phyloP scores from a whole-genome alignment of 176 grass and related monocot species.

The Musa beccarii region DNA sequence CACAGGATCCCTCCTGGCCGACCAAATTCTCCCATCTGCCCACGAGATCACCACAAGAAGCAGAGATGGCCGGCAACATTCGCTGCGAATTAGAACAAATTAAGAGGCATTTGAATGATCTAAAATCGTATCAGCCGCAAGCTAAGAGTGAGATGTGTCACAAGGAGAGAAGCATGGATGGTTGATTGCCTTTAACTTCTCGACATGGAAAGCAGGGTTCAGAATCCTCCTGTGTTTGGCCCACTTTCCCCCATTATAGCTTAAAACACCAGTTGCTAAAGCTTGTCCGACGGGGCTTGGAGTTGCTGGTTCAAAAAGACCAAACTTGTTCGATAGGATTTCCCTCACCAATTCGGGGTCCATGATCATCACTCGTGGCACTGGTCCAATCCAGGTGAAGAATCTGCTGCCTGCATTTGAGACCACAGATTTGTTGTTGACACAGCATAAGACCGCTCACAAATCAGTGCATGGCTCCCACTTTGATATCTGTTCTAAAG shows the following conservation, averaged over 20 bases:
- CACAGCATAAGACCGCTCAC: too few relatives aligned
- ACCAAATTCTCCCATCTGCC: not conserved
- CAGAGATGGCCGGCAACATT: conserved; percentile 6
- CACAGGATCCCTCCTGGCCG: not conserved
- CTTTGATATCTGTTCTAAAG: too few relatives aligned
- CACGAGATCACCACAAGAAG: conserved; percentile 12
- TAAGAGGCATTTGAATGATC: too few relatives aligned
- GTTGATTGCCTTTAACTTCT: conserved; percentile 1
- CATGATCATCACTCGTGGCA: conserved; percentile 24
- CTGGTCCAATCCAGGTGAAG: conserved; percentile 41
- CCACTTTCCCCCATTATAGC: conserved; percentile 4
- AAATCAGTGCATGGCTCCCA: too few relatives aligned
- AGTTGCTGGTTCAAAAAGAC: conserved; percentile 18
- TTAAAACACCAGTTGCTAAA: not conserved
- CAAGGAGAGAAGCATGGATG: not conserved
- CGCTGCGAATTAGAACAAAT: not conserved
- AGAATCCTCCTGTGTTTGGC: conserved; percentile 14
- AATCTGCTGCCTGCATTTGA: conserved; percentile 27
- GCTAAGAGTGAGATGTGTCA: too few relatives aligned
- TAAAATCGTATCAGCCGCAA: too few relatives aligned
- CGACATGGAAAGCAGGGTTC: not conserved
- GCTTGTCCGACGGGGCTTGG: not conserved
- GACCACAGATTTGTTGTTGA: too few relatives aligned
- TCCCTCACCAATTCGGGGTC: conserved; percentile 35
- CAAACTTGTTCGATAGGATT: conserved; percentile 38